These are phyloP conservation scores for Lathyrus sativus DNA, from an alignment of 306 rosid species.

Conservation along the genomic window DNA sequence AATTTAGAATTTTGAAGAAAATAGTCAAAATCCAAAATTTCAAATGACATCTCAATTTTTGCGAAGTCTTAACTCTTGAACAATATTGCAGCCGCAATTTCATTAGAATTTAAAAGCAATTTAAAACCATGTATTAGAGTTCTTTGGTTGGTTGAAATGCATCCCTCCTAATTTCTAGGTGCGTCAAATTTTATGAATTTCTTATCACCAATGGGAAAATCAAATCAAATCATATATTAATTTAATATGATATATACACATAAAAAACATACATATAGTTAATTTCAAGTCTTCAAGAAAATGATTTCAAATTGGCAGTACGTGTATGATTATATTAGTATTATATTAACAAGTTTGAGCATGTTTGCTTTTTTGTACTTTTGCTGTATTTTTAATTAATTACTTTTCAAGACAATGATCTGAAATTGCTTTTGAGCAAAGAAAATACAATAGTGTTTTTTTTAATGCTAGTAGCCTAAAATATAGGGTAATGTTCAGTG, in stretches of 20 bases:
- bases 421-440: conserved; percentile 2
- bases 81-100: too few relatives aligned
- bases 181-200: background rate
- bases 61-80: too few relatives aligned
- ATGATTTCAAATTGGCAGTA: background rate
- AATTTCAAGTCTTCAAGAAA: background rate
- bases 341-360: conserved; percentile 17
- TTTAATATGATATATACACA: background rate
- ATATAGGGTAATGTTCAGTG: background rate
- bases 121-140: background rate
- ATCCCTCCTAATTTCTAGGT: background rate
- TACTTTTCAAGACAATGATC: conserved; percentile 1
- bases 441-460: background rate
- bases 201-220: background rate
- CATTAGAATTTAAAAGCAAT: too few relatives aligned
- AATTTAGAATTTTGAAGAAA: too few relatives aligned
- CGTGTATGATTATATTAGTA: too few relatives aligned
- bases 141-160: conserved; percentile 1
- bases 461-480: background rate
- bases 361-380: conserved; percentile 3
- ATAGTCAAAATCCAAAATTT: too few relatives aligned
- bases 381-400: conserved; percentile 8
- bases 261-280: background rate
- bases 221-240: background rate
- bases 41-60: too few relatives aligned